phyloP scores from a whole-genome alignment of 2,329 filamentous ascomycete genomes.

The Apiospora kogelbergensis region DNA sequence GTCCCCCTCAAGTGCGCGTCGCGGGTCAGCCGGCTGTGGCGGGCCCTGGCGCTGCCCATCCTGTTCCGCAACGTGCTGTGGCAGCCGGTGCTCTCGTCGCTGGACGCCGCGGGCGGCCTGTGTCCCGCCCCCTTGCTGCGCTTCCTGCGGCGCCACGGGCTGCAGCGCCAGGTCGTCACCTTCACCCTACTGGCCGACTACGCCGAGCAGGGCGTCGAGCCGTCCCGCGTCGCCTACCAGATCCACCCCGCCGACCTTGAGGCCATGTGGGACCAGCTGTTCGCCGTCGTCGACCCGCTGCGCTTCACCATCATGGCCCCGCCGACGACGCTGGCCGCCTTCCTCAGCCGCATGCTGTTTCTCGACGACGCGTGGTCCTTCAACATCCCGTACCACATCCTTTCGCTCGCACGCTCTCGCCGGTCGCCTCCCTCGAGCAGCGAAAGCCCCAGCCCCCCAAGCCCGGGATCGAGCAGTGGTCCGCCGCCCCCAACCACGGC shows the following conservation, averaged over 20 bases:
- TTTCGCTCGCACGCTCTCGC: constrained; percentile 44
- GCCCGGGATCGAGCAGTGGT: constrained; percentile 20
- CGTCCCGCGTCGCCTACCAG: constrained; percentile 29
- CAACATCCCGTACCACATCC: constrained; percentile 60
- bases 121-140: constrained; percentile 38
- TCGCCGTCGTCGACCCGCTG: constrained; percentile 52
- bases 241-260: constrained; percentile 32
- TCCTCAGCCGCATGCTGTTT: constrained; percentile 58
- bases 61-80: constrained; percentile 59
- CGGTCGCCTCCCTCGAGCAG: constrained; percentile 7
- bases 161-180: constrained; percentile 41
- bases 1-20: constrained; percentile 57
- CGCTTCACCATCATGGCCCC: constrained; percentile 60
- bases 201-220: constrained; percentile 28
- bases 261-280: constrained; percentile 57
- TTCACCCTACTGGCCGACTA: constrained; percentile 42
- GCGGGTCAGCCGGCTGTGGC: constrained; percentile 53
- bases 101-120: constrained; percentile 23
- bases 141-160: constrained; percentile 36
- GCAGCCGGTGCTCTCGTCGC: constrained; percentile 29
- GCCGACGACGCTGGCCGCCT: constrained; percentile 59
- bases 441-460: too few species aligned
- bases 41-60: constrained; percentile 47
- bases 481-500: constrained; percentile 19
- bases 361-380: constrained; percentile 64